A percentile compares a stretch with the other conserved stretches of the same genome.
These are phyloP conservation scores for Dioscorea cayenensis DNA, from an alignment of 116 monocot genomes.

Conservation along the genomic window DNA sequence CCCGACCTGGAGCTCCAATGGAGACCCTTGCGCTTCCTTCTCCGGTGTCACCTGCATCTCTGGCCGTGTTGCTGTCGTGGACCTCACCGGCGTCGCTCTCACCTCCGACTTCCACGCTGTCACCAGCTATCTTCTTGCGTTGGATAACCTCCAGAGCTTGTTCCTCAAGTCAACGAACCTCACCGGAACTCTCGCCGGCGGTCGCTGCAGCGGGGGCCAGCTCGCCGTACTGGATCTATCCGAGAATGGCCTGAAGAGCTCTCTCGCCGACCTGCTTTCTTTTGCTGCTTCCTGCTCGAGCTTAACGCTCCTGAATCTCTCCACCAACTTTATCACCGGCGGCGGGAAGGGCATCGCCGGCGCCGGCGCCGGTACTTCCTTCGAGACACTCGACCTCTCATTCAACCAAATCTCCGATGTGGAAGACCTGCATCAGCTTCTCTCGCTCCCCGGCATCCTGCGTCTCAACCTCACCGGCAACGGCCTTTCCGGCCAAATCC, in stretches of 20 bases:
- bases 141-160: not conserved
- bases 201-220: not conserved
- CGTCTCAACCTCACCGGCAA: conserved; percentile 27
- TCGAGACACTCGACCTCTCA: conserved; percentile 37
- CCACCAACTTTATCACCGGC: conserved; percentile 14
- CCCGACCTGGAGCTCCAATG: conserved; percentile 23
- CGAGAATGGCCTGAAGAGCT: not conserved
- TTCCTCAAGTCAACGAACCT: conserved; percentile 15
- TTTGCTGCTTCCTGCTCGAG: conserved; percentile 17
- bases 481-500: conserved; percentile 28
- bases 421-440: not conserved
- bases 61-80: conserved; percentile 17
- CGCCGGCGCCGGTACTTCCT: conserved; percentile 5
- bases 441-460: conserved; percentile 6
- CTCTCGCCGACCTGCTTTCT: not conserved
- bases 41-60: conserved; percentile 22
- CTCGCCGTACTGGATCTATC: conserved; percentile 5
- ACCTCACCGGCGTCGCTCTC: conserved; percentile 26
- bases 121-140: not conserved
- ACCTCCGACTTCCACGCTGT: conserved; percentile 22
- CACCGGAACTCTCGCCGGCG: not conserved
- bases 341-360: too few species aligned
- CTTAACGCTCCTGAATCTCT: conserved; percentile 28
- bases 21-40: conserved; percentile 29
- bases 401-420: conserved; percentile 20